Conservation (phyloP, 768 basidiomycete genomes). For the Amanita thiersii region DNA sequence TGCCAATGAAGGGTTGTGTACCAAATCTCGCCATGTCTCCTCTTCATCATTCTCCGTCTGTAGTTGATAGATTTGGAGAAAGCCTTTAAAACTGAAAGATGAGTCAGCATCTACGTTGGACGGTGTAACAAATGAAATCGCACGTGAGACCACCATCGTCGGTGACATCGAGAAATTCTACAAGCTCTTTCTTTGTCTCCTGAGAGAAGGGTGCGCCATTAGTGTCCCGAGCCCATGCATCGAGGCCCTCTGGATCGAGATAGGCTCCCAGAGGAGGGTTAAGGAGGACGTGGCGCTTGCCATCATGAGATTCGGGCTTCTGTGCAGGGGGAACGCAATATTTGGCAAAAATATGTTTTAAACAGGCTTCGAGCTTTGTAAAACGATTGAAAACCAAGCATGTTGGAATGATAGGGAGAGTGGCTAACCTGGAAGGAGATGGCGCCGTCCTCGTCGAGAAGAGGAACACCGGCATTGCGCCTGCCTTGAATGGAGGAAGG, state of each 20-base stretch:
- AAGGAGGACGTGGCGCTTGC: constrained; percentile 25
- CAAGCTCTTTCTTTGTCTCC: constrained; percentile 71
- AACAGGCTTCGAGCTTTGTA: constrained; percentile 53
- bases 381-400: constrained; percentile 2
- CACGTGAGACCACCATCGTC: constrained; percentile 69
- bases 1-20: constrained; percentile 23
- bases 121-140: constrained; percentile 17
- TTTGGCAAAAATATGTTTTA: constrained; percentile 74
- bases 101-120: constrained; percentile 1
- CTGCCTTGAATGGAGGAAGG: constrained; percentile 53
- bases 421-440: constrained; percentile 51
- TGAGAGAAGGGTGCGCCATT: constrained; percentile 75
- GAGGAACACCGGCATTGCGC: constrained; percentile 43
- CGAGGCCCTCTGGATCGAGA: constrained; percentile 52
- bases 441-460: constrained; percentile 64
- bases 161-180: constrained; percentile 68
- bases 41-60: constrained; percentile 80
- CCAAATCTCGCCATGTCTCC: constrained; percentile 80
- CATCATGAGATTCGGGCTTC: constrained; percentile 10
- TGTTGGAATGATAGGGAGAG: not conserved
- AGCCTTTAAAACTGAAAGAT: constrained; percentile 58
- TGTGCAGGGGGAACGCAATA: constrained; percentile 50
- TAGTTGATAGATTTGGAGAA: constrained; percentile 77
- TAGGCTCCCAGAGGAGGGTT: constrained; percentile 48
- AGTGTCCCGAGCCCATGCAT: constrained; percentile 72